Evolutionary conservation across 495 filamentous ascomycete species (phyloP).

Genomic region (Tuber umbilicatum): DNA sequence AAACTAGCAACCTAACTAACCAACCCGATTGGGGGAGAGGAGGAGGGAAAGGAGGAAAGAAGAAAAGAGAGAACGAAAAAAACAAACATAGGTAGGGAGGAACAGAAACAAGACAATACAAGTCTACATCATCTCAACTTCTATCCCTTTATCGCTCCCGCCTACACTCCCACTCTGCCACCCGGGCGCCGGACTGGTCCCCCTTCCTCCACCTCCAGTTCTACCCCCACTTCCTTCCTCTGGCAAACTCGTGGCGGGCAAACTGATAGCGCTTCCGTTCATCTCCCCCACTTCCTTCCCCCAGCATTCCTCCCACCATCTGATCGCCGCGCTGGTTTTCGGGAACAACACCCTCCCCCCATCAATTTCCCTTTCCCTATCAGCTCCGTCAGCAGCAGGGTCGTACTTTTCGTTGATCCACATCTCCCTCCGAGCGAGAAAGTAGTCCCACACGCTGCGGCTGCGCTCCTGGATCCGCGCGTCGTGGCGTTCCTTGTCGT

Average conservation of each 20-base stretch:
- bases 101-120: conserved; percentile 23
- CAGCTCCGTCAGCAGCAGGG: conserved; percentile 63
- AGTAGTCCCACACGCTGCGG: conserved; percentile 93
- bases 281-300: conserved; percentile 81
- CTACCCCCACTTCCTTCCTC: conserved; percentile 4
- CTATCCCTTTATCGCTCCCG: conserved; percentile 25
- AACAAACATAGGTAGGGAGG: conserved; percentile 12
- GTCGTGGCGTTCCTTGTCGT: conserved; percentile 81
- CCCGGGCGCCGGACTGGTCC: conserved; percentile 26
- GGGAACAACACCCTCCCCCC: conserved; percentile 83
- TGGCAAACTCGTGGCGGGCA: not conserved
- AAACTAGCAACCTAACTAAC: not conserved
- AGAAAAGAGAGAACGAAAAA: not conserved
- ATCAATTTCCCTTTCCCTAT: conserved; percentile 52
- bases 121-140: conserved; percentile 44
- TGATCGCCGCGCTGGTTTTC: conserved; percentile 53
- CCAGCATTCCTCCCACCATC: conserved; percentile 92
- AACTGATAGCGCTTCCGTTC: conserved; percentile 54
- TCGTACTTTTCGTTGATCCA: conserved; percentile 81
- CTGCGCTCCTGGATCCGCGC: conserved; percentile 63
- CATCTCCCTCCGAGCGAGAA: conserved; percentile 66
- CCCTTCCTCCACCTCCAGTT: conserved; percentile 18
- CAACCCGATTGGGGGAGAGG: not conserved
- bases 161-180: conserved; percentile 10
- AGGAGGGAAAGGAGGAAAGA: not conserved